Conservation (phyloP, 2,329 filamentous ascomycete species). For the Didymella keratinophila region DNA sequence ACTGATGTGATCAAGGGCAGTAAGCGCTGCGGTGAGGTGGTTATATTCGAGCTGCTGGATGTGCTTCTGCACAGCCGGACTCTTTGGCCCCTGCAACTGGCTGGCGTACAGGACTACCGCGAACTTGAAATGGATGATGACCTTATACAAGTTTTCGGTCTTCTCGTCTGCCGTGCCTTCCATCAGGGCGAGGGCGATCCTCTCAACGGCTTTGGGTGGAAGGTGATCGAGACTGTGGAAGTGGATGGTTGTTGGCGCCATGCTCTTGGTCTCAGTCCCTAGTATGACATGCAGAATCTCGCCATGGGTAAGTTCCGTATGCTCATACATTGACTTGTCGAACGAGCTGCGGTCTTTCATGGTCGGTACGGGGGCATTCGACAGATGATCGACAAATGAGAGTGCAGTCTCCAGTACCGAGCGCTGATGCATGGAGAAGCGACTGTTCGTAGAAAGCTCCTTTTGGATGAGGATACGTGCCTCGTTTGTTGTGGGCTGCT, state of each 20-base stretch:
- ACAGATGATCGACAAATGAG: constrained; percentile 42
- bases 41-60: constrained; percentile 39
- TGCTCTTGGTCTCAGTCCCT: constrained; percentile 30
- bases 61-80: constrained; percentile 33
- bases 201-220: constrained; percentile 40
- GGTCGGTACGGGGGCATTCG: constrained; percentile 31
- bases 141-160: constrained; percentile 41
- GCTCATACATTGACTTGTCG: constrained; percentile 33
- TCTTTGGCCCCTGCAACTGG: constrained; percentile 36
- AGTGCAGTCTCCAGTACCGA: constrained; percentile 43
- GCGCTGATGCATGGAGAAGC: constrained; percentile 38
- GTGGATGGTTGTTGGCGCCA: constrained; percentile 26
- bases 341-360: constrained; percentile 37
- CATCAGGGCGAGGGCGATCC: constrained; percentile 41
- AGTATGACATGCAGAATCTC: constrained; percentile 42
- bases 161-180: constrained; percentile 40
- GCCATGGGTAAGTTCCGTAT: constrained; percentile 35
- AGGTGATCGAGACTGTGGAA: constrained; percentile 42
- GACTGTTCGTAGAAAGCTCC: constrained; percentile 39
- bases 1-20: constrained; percentile 40
- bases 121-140: constrained; percentile 45
- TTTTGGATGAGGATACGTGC: constrained; percentile 40
- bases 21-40: constrained; percentile 42
- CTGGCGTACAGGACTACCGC: constrained; percentile 36
- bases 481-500: constrained; percentile 34